A percentile compares a stretch with the other conserved stretches of the same genome.
phyloP scores from a whole-genome alignment of 495 filamentous ascomycete species.

The Physcia stellaris region DNA sequence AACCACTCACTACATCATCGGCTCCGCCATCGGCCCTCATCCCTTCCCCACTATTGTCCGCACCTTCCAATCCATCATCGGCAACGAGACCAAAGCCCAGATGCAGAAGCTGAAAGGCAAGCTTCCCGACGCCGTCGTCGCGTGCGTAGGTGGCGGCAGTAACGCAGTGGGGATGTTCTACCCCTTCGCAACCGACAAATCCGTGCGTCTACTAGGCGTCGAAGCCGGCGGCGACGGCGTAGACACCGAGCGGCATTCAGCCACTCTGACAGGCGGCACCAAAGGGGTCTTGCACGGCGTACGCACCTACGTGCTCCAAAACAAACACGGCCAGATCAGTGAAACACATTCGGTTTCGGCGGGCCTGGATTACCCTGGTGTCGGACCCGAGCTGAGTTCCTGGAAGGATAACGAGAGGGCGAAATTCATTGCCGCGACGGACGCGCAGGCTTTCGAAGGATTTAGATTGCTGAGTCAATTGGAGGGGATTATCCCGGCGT shows the following conservation, averaged over 20 bases:
- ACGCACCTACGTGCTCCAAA: conserved; percentile 86
- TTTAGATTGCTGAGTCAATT: conserved; percentile 71
- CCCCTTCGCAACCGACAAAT: conserved; percentile 74
- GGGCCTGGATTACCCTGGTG: conserved; percentile 92
- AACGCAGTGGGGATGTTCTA: conserved; percentile 95
- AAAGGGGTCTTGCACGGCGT: conserved; percentile 95
- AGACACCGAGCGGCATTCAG: conserved; percentile 76
- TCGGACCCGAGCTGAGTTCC: conserved; percentile 76
- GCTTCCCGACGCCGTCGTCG: conserved; percentile 88
- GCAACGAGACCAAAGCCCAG: conserved; percentile 82
- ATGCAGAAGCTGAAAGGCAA: conserved; percentile 68
- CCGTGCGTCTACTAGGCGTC: conserved; percentile 80
- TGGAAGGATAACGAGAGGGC: conserved; percentile 89
- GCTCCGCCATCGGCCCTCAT: conserved; percentile 86
- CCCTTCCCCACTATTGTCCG: conserved; percentile 93
- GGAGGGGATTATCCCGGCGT: conserved; percentile 92
- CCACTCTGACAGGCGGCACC: conserved; percentile 72
- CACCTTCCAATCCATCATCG: conserved; percentile 90
- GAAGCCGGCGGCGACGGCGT: conserved; percentile 94
- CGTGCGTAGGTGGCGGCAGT: conserved; percentile 86
- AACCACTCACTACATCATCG: conserved; percentile 94
- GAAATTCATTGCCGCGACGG: conserved; percentile 81
- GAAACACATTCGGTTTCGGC: conserved; percentile 97
- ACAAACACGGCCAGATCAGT: conserved; percentile 79
- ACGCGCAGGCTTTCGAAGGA: conserved; percentile 81